Evolutionary conservation across 108 stramenopile species (phyloP), one percentile per base, ranked within the genome.

Genomic region (Stephanodiscus triporus): DNA sequence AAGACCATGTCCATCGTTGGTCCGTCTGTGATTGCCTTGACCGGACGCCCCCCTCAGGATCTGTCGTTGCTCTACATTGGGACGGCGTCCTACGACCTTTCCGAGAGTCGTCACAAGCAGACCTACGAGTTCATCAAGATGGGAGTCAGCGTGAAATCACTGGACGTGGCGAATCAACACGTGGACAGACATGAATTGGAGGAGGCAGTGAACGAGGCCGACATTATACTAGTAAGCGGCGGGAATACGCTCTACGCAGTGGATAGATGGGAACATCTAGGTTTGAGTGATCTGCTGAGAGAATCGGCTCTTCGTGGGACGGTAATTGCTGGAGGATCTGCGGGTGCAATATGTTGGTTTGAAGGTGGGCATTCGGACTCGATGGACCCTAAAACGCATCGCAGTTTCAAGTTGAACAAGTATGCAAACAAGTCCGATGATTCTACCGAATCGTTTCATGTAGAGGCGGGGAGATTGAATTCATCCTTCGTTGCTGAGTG

Each of bases 311-410:
- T 73, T 38, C 47, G 72, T 49, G 84, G 85, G 10, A 59, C 54
- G n/a, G 88, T 93, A 10, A 57, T 93, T 32, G 68, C 82, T 4
- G 95, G 95, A 40, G 95, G 95, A 4, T 81, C 78, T 55, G 92
- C 92, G 29, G 95, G 95, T 40, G 91, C 91, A 13, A 92, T 92
- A 43, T 92, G 90, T 62, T 96, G 95, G 95, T 96, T 94, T 68
- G 89, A 91, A 73, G 78, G 73, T 3, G 91, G 92, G 9, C 91
- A 94, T 58, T 75, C 72, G 17, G 92, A 96, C 68, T 83, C 78
- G 24, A 73, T 66, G 55, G 86, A 87, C 66, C 85, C 86, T 2
- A 74, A 82, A 17, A 75, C 81, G 0, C 84, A 74, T 45, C 56
- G 76, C 10, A 20, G 27, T 1, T 72, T 54, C 30, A 87, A 76